Evolutionary conservation across 1,139 yeast genomes (phyloP).

Genomic region (Cylindricascospora bacillispora): DNA sequence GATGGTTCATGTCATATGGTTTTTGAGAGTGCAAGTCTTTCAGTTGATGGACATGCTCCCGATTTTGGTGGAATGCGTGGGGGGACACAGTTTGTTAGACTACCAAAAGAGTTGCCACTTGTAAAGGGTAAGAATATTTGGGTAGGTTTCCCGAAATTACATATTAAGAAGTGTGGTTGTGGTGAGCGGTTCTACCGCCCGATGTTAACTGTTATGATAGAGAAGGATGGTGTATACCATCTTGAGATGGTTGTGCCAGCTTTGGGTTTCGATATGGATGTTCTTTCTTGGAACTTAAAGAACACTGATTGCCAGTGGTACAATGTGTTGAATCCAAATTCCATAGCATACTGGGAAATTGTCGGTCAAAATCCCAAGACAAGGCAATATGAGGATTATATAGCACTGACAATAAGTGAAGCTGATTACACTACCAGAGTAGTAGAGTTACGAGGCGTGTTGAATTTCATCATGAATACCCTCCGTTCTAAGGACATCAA

Average conservation of each 20-base stretch:
- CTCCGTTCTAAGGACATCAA: too few relatives aligned
- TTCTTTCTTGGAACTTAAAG: constrained; percentile 2
- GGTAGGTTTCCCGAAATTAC: constrained; percentile 2
- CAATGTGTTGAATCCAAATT: constrained; percentile 3
- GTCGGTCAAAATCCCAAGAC: neutral
- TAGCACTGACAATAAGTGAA: constrained; percentile 1
- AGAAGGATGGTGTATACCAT: constrained; percentile 1
- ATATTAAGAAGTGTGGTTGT: constrained; percentile 2
- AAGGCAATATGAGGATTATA: constrained; percentile 1
- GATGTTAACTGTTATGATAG: neutral
- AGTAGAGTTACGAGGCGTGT: constrained; percentile 1
- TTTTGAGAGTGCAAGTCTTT: constrained; percentile 7
- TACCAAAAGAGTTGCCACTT: constrained; percentile 1
- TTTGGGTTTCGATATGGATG: constrained; percentile 1
- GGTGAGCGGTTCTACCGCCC: constrained; percentile 3
- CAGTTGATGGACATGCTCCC: constrained; percentile 12
- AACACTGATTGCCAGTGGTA: neutral
- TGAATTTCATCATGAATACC: constrained; percentile 1
- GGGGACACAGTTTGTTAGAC: constrained; percentile 2
- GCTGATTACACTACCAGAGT: constrained; percentile 1
- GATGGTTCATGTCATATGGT: constrained; percentile 29
- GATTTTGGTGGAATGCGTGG: constrained; percentile 21
- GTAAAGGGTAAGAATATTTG: constrained; percentile 2
- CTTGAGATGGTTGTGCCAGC: neutral
- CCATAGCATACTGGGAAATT: constrained; percentile 2